These are phyloP conservation scores for Solanum dulcamara DNA, from an alignment of 257 asterid genomes.

Conservation along the genomic window DNA sequence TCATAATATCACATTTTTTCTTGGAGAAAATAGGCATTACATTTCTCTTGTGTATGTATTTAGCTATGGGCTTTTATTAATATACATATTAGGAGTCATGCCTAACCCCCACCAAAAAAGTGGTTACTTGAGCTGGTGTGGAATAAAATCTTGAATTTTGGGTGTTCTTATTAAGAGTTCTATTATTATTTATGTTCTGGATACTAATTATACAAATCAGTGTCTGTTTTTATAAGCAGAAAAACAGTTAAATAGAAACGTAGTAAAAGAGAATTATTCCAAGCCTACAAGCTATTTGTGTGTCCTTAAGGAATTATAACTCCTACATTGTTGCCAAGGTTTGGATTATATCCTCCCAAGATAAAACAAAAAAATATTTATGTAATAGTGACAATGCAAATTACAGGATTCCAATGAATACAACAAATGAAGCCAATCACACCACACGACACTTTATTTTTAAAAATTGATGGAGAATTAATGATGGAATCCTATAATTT, in stretches of 20 bases:
- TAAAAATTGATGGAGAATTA: no score
- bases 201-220: neutral
- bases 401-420: neutral
- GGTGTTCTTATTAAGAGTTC: neutral
- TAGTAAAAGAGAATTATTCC: neutral
- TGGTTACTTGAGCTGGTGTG: no score
- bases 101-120: no score
- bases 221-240: neutral
- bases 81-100: no score
- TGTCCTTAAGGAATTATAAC: neutral
- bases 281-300: neutral
- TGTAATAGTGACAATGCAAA: neutral
- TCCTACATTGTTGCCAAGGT: neutral
- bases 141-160: no score
- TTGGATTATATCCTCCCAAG: neutral
- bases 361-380: no score
- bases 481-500: no score
- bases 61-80: no score
- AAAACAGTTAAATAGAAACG: neutral
- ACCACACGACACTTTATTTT: neutral
- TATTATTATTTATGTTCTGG: neutral
- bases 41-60: no score
- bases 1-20: neutral
- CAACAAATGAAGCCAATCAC: no score
- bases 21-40: neutral